Evolutionary conservation across 179 eudicot species (phyloP), one percentile per base, ranked within the genome.

Genomic region (Pouteria campechiana): DNA sequence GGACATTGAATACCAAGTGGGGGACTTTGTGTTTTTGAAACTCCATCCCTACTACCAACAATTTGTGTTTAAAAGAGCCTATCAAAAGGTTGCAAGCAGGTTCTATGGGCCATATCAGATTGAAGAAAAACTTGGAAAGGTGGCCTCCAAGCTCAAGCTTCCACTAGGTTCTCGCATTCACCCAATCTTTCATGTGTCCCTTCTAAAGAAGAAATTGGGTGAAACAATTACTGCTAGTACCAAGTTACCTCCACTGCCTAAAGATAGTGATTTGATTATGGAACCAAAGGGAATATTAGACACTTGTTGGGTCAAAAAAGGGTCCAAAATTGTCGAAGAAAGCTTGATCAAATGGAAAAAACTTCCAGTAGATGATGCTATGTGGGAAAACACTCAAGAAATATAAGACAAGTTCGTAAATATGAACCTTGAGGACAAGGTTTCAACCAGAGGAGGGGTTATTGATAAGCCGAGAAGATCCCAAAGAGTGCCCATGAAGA

Each of bases 41-140:
- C 19, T 35, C 9, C 54, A 48, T 7, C 42, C 32, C 2, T 49
- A 17, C 22, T 24, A 34, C 31, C 37, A 38, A 38, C 45, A 9
- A 1, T 14, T 37, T 1, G 2, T 29, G 7, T 12, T 18, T 37
- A 13, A 16, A 8, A 1, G 35, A 20, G 7, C 21, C 8, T 34
- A 11, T 35, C 54, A 36, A 7, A 39, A 38, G 12, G 25, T 37
- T 1, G 25, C 37, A 1, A 17, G 34, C 17, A 15, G 10, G 7
- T 25, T 3, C 9, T 27, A 13, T 12, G 33, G 33, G 2, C 48
- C 20, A 3, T 21, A 5, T 1, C 0, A 5, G 19, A 3, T 17
- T 5, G 7, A 19, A 11, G 18, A 4, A 14, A 18, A 5, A 2
- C 7, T 39, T 9, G 44, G 44, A 4, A 10, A 17, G 7, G 44